Evolutionary conservation across 257 asterid genomes (phyloP).

Genomic region (Solanum chilense): DNA sequence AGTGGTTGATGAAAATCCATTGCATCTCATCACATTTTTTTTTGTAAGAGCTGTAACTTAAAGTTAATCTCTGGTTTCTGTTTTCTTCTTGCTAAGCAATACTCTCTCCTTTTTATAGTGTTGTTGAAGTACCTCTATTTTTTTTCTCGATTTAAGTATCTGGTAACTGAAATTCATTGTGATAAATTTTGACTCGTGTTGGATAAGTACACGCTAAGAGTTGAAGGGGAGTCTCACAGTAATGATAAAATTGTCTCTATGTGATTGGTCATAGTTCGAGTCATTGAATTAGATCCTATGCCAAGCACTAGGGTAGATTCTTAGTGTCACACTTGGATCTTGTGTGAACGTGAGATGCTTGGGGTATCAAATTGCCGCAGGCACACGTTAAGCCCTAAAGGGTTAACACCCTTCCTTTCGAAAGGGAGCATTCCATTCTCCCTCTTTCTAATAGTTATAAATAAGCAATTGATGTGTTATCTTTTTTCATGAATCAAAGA

Average conservation of each 20-base stretch:
- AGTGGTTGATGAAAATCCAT: background rate
- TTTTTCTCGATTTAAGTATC: background rate
- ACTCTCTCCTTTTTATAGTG: background rate
- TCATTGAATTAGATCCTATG: background rate
- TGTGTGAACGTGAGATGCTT: too few relatives aligned
- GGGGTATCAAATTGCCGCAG: background rate
- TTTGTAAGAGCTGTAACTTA: background rate
- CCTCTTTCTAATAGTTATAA: background rate
- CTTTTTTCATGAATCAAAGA: background rate
- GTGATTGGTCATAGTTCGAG: background rate
- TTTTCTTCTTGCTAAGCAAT: background rate
- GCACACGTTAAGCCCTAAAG: background rate
- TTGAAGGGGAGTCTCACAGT: background rate
- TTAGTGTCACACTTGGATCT: too few relatives aligned
- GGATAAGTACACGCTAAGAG: background rate
- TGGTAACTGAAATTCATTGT: background rate
- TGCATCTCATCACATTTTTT: background rate
- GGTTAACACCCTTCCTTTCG: background rate
- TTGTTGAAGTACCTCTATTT: background rate
- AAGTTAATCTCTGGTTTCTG: background rate
- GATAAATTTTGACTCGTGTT: accelerated
- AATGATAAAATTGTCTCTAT: background rate
- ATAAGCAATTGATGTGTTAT: background rate
- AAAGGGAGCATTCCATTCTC: background rate
- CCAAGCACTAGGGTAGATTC: background rate